Evolutionary conservation across 1,139 yeast genomes (phyloP).

Genomic region (Debaryomyces sp.): DNA sequence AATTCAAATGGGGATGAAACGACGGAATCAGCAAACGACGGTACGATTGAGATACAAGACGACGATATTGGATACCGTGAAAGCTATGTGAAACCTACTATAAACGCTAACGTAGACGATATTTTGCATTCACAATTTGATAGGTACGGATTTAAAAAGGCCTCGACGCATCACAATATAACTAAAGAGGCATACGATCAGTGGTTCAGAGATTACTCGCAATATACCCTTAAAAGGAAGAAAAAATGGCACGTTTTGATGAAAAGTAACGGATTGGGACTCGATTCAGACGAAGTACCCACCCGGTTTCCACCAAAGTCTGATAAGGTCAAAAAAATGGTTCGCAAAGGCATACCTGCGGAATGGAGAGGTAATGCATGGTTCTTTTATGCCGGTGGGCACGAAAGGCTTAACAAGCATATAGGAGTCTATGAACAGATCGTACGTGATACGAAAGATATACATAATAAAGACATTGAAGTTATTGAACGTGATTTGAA

Average conservation of each 20-base stretch:
- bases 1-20: background rate
- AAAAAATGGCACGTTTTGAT: slow-evolving; percentile 74
- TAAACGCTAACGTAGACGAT: slow-evolving; percentile 5
- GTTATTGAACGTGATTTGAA: slow-evolving; percentile 91
- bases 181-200: slow-evolving; percentile 60
- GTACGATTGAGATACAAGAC: background rate
- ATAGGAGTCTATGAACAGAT: slow-evolving; percentile 74
- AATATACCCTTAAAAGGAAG: slow-evolving; percentile 62
- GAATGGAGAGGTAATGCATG: slow-evolving; percentile 98
- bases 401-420: slow-evolving; percentile 68
- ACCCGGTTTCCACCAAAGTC: slow-evolving; percentile 79
- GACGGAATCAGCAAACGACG: slow-evolving; percentile 3
- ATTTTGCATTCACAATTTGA: slow-evolving; percentile 54
- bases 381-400: slow-evolving; percentile 94
- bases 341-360: slow-evolving; percentile 92
- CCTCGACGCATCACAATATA: slow-evolving; percentile 47
- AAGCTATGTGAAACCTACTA: slow-evolving; percentile 1
- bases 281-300: slow-evolving; percentile 38
- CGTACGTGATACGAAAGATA: slow-evolving; percentile 53
- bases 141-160: slow-evolving; percentile 83
- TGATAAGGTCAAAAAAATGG: slow-evolving; percentile 78
- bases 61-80: background rate
- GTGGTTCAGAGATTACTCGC: slow-evolving; percentile 76
- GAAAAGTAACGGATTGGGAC: slow-evolving; percentile 65
- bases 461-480: slow-evolving; percentile 74